phyloP scores from a whole-genome alignment of 495 filamentous ascomycete species.

The Neurospora sp. region DNA sequence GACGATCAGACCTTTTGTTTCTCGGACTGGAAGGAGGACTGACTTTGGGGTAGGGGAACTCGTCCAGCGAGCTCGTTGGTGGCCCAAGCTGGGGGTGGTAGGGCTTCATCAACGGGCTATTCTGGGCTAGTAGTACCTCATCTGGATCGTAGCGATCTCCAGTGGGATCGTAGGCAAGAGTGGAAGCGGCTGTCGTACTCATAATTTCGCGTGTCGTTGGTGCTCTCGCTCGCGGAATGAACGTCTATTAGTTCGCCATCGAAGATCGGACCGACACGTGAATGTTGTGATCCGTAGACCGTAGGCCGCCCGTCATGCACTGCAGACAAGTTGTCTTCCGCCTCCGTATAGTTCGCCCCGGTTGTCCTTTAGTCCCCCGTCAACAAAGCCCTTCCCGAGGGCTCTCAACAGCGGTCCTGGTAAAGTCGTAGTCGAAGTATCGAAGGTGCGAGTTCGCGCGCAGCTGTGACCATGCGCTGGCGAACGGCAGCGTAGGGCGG shows the following conservation, averaged over 20 bases:
- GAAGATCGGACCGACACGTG: slow-evolving; percentile 8
- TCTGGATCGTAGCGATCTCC: slow-evolving; percentile 38
- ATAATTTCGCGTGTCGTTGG: slow-evolving; percentile 30
- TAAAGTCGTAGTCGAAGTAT: background rate
- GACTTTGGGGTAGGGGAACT: slow-evolving; percentile 23
- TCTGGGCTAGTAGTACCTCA: slow-evolving; percentile 28
- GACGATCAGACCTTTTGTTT: slow-evolving; percentile 32
- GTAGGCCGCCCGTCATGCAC: background rate
- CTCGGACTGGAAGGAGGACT: slow-evolving; percentile 29
- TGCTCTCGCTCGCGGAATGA: slow-evolving; percentile 18
- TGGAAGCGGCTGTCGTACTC: slow-evolving; percentile 30
- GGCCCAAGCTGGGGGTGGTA: slow-evolving; percentile 28
- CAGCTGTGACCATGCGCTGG: slow-evolving; percentile 15
- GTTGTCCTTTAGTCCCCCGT: slow-evolving; percentile 2
- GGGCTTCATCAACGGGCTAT: slow-evolving; percentile 35
- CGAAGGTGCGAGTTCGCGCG: slow-evolving; percentile 2
- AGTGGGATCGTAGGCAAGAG: slow-evolving; percentile 29
- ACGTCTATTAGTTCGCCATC: slow-evolving; percentile 23
- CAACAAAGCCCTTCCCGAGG: slow-evolving; percentile 1
- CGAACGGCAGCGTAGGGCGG: slow-evolving; percentile 10
- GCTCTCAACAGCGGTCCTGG: slow-evolving; percentile 1
- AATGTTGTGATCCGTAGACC: background rate
- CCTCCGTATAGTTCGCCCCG: background rate
- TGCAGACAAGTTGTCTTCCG: background rate
- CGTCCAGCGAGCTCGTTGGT: slow-evolving; percentile 26